Evolutionary conservation across 2,329 filamentous ascomycete genomes (phyloP), one percentile per base, ranked within the genome.

Genomic region (Huntiella moniliformis): DNA sequence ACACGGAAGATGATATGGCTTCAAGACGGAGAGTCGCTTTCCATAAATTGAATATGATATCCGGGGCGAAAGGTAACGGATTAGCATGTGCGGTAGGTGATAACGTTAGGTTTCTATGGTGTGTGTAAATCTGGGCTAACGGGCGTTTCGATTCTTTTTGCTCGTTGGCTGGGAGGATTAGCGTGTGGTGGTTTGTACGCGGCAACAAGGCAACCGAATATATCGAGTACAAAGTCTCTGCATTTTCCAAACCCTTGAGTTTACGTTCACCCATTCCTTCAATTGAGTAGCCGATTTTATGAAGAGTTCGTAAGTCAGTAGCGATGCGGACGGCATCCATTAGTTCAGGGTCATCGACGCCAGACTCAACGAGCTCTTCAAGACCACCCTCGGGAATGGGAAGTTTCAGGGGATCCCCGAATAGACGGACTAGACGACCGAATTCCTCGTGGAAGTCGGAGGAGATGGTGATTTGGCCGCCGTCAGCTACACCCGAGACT

Each of bases 401-500:
- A 10, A 39, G 38, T 13, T 38, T 31, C 8, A 31, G 13, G 2
- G n/a, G 76, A 53, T 96, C 88, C 50, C 88, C 83, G 57, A 88
- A 92, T 4, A 77, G 83, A 60, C 94, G 85, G 1, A 94, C 71
- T 52, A 85, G 91, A 36, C 86, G 77, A 58, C 94, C 85, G 46
- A 96, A 88, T 60, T 98, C 91, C 10, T 82, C 83, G 56, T 98
- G 93, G 62, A 96, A 96, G 60, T 98, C 91, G 1, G 86, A 86
- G 1, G 87, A 95, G 1, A 96, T 91, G 0, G 88, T 91, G 53
- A 96, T 95, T 59, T 98, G 88, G 1, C 91, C 91, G 51, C 91
- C 91, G 58, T 98, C 91, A 33, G 91, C 91, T 38, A 94, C 87
- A 16, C 84, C 81, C 5, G 85, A 91, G 53, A 98, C 93, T 64